phyloP scores from a whole-genome alignment of 108 stramenopile species.

The Nitzschia inconspicua region DNA sequence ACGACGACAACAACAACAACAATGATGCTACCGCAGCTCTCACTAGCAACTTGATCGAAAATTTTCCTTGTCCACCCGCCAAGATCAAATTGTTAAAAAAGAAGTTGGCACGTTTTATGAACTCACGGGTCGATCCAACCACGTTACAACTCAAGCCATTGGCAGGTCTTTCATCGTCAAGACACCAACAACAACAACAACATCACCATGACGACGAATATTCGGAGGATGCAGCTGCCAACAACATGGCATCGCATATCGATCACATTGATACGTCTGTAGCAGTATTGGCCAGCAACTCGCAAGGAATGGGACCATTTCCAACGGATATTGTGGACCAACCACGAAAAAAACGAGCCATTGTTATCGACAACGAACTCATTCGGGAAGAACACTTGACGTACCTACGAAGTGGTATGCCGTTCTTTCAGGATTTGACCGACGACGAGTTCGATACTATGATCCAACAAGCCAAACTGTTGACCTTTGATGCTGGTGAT shows the following conservation, averaged over 20 bases:
- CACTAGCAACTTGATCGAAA: slow-evolving; percentile 60
- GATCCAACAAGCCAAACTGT: slow-evolving; percentile 52
- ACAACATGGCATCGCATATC: too few species aligned
- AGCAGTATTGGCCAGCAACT: too few species aligned
- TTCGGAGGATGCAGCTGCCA: too few species aligned
- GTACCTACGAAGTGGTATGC: slow-evolving; percentile 45
- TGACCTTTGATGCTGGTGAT: slow-evolving; percentile 54
- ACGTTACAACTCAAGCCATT: slow-evolving; percentile 36
- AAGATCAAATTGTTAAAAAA: slow-evolving; percentile 63
- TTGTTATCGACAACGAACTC: slow-evolving; percentile 42
- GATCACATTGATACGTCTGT: too few species aligned
- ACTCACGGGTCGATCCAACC: slow-evolving; percentile 47
- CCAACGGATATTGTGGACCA: too few species aligned
- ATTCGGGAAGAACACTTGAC: slow-evolving; percentile 46
- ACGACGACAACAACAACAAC: too few species aligned
- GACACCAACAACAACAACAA: background rate
- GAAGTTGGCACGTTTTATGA: slow-evolving; percentile 57
- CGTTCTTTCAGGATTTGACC: slow-evolving; percentile 61
- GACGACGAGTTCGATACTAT: slow-evolving; percentile 57
- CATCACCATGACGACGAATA: too few species aligned
- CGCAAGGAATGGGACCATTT: too few species aligned
- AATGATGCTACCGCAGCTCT: too few species aligned
- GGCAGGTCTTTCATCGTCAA: slow-evolving; percentile 22
- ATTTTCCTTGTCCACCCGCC: slow-evolving; percentile 67
- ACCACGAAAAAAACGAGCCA: slow-evolving; percentile 31